phyloP scores from a whole-genome alignment of 164 flowering plant species.

The Kalanchoe fedtschenkoi region DNA sequence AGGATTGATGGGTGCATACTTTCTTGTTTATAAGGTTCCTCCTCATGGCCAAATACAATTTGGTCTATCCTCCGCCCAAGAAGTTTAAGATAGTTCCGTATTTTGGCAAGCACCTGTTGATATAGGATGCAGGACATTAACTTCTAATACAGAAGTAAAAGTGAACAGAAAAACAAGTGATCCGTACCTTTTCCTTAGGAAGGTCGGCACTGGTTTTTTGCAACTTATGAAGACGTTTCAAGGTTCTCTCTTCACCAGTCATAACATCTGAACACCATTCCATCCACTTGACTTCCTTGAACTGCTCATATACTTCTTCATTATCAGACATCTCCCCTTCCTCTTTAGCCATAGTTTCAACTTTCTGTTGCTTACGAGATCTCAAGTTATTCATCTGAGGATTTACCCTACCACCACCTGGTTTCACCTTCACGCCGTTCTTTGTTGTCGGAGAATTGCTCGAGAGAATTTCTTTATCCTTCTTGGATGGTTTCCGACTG shows the following conservation, averaged over 20 bases:
- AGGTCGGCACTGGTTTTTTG: constrained; percentile 86
- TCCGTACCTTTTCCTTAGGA: constrained; percentile 78
- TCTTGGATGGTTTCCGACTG: constrained; percentile 52
- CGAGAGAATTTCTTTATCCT: constrained; percentile 29
- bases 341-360: constrained; percentile 74
- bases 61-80: constrained; percentile 81
- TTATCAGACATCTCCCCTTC: constrained; percentile 99
- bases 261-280: constrained; percentile 98
- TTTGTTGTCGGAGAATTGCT: constrained; percentile 18
- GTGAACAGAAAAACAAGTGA: neutral
- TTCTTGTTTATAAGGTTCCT: constrained; percentile 54
- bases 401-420: constrained; percentile 25
- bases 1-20: constrained; percentile 33
- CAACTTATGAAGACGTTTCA: constrained; percentile 66
- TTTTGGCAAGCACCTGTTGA: constrained; percentile 74
- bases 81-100: constrained; percentile 81
- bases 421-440: constrained; percentile 34
- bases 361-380: constrained; percentile 33
- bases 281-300: constrained; percentile 94
- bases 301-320: constrained; percentile 83
- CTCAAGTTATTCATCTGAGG: constrained; percentile 26
- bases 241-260: constrained; percentile 66
- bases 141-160: neutral
- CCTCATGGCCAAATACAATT: constrained; percentile 56
- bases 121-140: neutral